Conservation (phyloP, 768 basidiomycete species). For the Agaricus subrufescens region DNA sequence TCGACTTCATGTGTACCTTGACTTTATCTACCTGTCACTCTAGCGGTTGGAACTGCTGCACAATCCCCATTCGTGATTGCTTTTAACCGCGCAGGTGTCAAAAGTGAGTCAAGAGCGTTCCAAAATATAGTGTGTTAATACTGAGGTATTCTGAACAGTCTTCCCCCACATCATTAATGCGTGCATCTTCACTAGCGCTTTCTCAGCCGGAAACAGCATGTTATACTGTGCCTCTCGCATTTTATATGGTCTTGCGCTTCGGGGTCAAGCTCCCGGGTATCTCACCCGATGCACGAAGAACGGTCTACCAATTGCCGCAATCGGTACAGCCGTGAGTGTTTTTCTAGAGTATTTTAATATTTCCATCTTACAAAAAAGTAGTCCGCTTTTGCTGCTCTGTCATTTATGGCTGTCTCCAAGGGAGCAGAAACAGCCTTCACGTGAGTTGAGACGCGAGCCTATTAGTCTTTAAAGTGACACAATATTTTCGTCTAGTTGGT, state of each 20-base stretch:
- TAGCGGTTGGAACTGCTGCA: conserved; percentile 51
- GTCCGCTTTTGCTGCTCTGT: conserved; percentile 37
- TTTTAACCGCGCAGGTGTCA: conserved; percentile 49
- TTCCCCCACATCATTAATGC: conserved; percentile 73
- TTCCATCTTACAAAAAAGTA: conserved; percentile 10
- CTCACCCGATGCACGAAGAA: conserved; percentile 41
- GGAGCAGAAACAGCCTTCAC: conserved; percentile 55
- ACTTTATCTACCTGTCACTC: conserved; percentile 19
- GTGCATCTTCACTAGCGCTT: conserved; percentile 59
- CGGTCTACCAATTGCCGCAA: conserved; percentile 41
- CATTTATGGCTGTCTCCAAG: conserved; percentile 62
- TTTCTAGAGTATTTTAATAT: background rate
- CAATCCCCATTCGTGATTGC: conserved; percentile 85
- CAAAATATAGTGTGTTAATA: conserved; percentile 8
- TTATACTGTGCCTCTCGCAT: conserved; percentile 52
- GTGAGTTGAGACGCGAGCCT: conserved; percentile 19
- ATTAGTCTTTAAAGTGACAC: conserved; percentile 2
- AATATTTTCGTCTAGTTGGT: conserved; percentile 40
- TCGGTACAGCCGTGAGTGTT: conserved; percentile 28
- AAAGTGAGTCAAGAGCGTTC: conserved; percentile 22
- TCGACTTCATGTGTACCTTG: background rate
- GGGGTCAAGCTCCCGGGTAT: conserved; percentile 44
- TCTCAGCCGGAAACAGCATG: conserved; percentile 66
- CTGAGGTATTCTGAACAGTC: conserved; percentile 24
- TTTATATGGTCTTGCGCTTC: conserved; percentile 49